Base-by-base conservation (phyloP, 1,284 basidiomycete genomes). In the Exobasidium rhododendri region DNA sequence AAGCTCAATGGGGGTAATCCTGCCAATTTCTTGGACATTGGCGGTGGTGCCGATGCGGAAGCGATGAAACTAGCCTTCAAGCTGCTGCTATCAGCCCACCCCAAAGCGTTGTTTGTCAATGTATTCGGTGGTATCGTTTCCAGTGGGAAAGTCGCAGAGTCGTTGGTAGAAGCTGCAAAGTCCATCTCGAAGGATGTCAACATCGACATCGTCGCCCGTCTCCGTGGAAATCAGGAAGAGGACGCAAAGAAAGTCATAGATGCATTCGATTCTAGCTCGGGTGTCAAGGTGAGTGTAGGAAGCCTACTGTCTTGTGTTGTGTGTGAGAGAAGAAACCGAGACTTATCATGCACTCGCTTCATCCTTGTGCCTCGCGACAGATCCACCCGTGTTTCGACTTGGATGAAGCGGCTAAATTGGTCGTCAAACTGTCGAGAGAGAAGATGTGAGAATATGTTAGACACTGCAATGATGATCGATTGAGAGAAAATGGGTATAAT, bases 61-160 rank as follows among this genome's bases (percentile, higher is more conserved):
- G 96, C 94, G 10, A 96, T 99, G 73, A 99, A 98, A 85, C 97
- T 94, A 82, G 96, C 96, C 2, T 99, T 99, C 77, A 93, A 97
- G 82, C 90, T 99, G 68, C 84, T 97, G 47, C 83, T 87, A 63
- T 92, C 97, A 75, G 87, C 89, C 67, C 89, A 92, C 78, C 94
- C 98, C 74, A 94, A 94, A 85, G 91, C 91, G 63, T 98, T 99
- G 80, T 97, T 98, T 82, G 52, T 55, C 3, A 55, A 55, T 29
- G 52, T 55, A 13, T 55, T 55, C 29, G 52, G 52, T 20, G 52
- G 52, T 55, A 55, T 55, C 29, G 52, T 55, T 26, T 55, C 52
- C 3, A 55, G 52, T 44, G 52, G 52, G 22, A 55, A 55, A 31
- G 52, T 55, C 13, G 52, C 52, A 14, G 52, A 55, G 28, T 26